Evolutionary conservation across 179 eudicot genomes (phyloP), one percentile per base, ranked within the genome.

Genomic region (Amaranthus tricolor): DNA sequence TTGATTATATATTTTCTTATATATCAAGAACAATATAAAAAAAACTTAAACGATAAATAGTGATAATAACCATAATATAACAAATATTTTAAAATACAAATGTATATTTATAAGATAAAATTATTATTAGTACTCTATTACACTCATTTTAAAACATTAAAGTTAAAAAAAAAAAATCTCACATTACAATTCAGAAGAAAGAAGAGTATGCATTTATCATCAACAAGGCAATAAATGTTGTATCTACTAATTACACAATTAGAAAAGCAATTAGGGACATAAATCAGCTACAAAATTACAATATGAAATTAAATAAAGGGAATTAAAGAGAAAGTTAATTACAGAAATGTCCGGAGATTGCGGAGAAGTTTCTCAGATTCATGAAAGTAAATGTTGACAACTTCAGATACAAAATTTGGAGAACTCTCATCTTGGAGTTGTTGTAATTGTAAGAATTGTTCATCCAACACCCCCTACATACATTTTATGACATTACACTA

Each of bases 371-470:
- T 94, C 75, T 94, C 98, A 62, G 98, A 92, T 76, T 94, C 98
- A 47, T 87, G 87, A 79, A 94, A 94, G 81, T 88, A 94, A 64
- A 92, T 92, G 78, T 83, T 89, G 73, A 94, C 88, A 24, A 94
- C 98, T 68, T 94, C 97, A 0, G 87, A 83, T 0, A 92, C 96
- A 60, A 94, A 94, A 78, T 92, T 89, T 1, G 97, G 98, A 12
- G 98, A 88, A 54, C 88, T 83, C 43, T 92, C 94, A 72, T 94
- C 98, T 75, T 94, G 90, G 9, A 94, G 86, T 69, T 94, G 98
- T 75, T 94, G 98, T 45, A 94, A 87, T 77, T 94, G 96, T 78
- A 94, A 78, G 84, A 94, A 94, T 61, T 94, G 98, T 84, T 94
- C 98, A 68, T 94, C 98, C 78, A 94, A 80, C 51, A 94, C 98